These are phyloP conservation scores for Ramaria rubella DNA, from an alignment of 768 basidiomycete genomes.

Conservation along the genomic window DNA sequence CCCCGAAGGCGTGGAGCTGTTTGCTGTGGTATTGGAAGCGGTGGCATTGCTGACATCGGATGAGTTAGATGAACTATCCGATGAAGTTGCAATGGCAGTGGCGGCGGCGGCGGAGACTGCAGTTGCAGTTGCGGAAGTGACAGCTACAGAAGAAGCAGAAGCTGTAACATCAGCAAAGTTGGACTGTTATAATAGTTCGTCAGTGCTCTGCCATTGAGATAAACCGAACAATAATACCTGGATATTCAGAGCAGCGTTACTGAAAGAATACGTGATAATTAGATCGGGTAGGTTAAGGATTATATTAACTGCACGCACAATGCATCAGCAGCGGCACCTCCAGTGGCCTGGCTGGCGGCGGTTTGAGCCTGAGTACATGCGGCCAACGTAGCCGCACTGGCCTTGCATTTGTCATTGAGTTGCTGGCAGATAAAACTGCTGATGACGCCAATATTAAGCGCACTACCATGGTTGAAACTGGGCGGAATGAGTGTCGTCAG, in stretches of 20 bases:
- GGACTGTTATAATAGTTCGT: neutral
- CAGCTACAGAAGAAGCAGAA: neutral
- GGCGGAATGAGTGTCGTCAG: neutral
- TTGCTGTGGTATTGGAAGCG: too few species aligned
- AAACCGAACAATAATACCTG: neutral
- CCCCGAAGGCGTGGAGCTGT: too few species aligned
- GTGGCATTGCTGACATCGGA: too few species aligned
- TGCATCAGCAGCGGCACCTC: slow-evolving; percentile 6
- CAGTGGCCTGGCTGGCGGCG: neutral
- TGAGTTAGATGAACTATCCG: neutral
- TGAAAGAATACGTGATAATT: neutral
- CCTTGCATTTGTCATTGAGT: slow-evolving; percentile 2
- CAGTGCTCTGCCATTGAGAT: neutral
- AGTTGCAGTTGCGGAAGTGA: neutral
- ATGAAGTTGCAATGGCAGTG: neutral
- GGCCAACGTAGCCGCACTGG: neutral
- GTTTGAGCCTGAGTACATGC: neutral
- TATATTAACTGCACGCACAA: neutral
- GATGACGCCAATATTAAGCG: slow-evolving; percentile 15
- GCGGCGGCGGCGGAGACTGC: neutral
- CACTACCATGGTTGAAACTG: slow-evolving; percentile 13
- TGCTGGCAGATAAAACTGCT: slow-evolving; percentile 13
- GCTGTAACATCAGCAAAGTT: neutral
- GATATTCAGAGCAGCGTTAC: slow-evolving; percentile 1
- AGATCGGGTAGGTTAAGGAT: neutral